Evolutionary conservation across 2,329 filamentous ascomycete species (phyloP).

Genomic region (Coniella vitis): DNA sequence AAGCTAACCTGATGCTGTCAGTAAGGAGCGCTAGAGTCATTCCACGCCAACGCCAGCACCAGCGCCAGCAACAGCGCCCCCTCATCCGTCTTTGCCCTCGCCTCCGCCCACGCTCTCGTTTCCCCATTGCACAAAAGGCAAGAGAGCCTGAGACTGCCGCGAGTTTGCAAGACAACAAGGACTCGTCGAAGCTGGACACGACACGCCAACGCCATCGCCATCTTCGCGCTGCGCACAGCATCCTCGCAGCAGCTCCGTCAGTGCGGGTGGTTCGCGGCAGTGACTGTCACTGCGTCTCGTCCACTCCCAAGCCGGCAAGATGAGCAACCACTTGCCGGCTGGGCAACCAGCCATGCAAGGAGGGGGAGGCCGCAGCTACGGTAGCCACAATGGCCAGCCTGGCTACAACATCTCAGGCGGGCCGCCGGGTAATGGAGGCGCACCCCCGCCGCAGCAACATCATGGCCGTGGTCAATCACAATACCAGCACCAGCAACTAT

Average conservation of each 20-base stretch:
- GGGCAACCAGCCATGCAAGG: slow-evolving; percentile 55
- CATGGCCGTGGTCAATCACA: slow-evolving; percentile 20
- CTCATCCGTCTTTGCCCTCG: background rate
- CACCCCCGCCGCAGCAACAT: slow-evolving; percentile 4
- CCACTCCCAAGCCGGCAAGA: slow-evolving; percentile 61
- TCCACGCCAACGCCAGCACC: too few species aligned
- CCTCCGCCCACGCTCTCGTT: background rate
- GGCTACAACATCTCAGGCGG: slow-evolving; percentile 10
- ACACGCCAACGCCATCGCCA: background rate
- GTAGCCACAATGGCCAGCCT: slow-evolving; percentile 8
- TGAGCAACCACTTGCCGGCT: slow-evolving; percentile 71
- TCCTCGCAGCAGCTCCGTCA: slow-evolving; percentile 7
- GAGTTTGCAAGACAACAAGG: background rate
- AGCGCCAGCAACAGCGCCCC: background rate
- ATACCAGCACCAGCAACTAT: slow-evolving; percentile 23
- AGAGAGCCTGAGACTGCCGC: background rate
- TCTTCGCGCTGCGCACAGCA: background rate
- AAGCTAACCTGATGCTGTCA: background rate
- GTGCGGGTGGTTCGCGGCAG: slow-evolving; percentile 15
- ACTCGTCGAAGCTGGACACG: background rate
- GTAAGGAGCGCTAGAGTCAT: background rate
- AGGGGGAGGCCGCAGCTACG: slow-evolving; percentile 16
- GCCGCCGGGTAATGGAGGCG: slow-evolving; percentile 13
- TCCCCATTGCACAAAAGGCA: background rate
- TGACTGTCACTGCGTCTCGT: slow-evolving; percentile 25